Evolutionary conservation across 192 early-diverging fungal genomes (phyloP), one percentile per base, ranked within the genome.

Genomic region (Backusella tuberculispora): DNA sequence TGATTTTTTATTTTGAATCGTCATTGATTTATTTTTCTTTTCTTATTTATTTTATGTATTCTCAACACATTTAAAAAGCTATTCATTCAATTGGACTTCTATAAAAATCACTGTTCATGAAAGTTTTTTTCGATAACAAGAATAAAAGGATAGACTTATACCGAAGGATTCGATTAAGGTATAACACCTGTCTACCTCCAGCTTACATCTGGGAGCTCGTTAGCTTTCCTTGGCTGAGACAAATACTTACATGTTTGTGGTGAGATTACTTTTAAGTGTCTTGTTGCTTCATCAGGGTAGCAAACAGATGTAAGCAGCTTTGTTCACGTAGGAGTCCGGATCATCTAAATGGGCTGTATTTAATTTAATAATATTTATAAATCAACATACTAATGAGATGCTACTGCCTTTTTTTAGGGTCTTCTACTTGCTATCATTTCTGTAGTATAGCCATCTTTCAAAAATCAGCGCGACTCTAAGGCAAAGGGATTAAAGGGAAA

Each of bases 211-310:
- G 47, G 15, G 47, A 48, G 47, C 47, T 48, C 19, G 47, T n/a
- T n/a, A 48, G 47, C 47, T 48, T n/a, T 48, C 47, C 47, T 48
- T 48, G 47, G 47, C 47, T 48, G 47, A 48, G 47, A 48, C 47
- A 48, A 48, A 48, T 48, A 6, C 47, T 5, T n/a, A n/a, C 47
- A 48, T 48, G 47, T 5, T 5, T n/a, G 47, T 48, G n/a, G 47
- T 5, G 17, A 48, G 47, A 48, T 48, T 48, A n/a, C n/a, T n/a
- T 48, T 48, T 48, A 46, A n/a, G n/a, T 48, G 14, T 48, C 47
- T 48, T 19, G 47, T n/a, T 48, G 47, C 47, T 48, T 48, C 47
- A 48, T 48, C 47, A 5, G 3, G 7, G 47, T 48, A n/a, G 47
- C 47, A 48, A n/a, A 48, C 47, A 48, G 47, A 6, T 48, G n/a